Evolutionary conservation across 345 rosid genomes (phyloP), one percentile per base, ranked within the genome.

Genomic region (Clausena lansium): DNA sequence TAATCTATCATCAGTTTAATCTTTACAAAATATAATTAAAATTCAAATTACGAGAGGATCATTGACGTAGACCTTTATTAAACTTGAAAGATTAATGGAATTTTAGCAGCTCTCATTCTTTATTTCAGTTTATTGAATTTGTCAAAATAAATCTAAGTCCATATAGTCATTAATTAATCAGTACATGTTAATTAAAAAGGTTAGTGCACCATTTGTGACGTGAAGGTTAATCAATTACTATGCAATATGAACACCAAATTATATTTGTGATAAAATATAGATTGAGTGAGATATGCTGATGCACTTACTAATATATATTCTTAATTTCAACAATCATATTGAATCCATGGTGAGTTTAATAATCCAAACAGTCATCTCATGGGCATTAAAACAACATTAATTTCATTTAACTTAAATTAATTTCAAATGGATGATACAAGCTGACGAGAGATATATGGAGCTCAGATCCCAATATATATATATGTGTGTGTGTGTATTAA

Each of bases 311-410:
- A 22, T 66, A 4, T 24, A 11, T n/a, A 20, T 70, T 74, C 32
- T 75, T 79, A 68, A 60, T 79, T 74, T 74, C 22, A 80, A 82
- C 71, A 81, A 64, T 81, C 80, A 81, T 79, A 68, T 74, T 78
- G 74, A 76, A 81, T 41, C 80, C 83, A 79, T 76, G 79, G 77
- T 79, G 68, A 77, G 67, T 80, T 84, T 78, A 75, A 62, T 84
- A 83, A 79, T 69, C 72, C 70, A 78, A 39, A 78, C 61, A 68
- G 73, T 67, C 77, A 52, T 76, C 55, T 41, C 54, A 71, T 67
- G 59, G 24, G 77, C 36, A 5, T 68, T 45, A 82, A 82, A 59
- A 62, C 20, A 62, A 35, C 33, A 19, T 65, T 45, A 45, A 45
- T 63, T 76, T 22, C 72, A 70, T 47, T 39, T 60, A 64, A 69